A percentile compares a stretch with the other conserved stretches of the same genome.
Evolutionary conservation across 345 rosid genomes (phyloP).

Genomic region (Hypericum perforatum): DNA sequence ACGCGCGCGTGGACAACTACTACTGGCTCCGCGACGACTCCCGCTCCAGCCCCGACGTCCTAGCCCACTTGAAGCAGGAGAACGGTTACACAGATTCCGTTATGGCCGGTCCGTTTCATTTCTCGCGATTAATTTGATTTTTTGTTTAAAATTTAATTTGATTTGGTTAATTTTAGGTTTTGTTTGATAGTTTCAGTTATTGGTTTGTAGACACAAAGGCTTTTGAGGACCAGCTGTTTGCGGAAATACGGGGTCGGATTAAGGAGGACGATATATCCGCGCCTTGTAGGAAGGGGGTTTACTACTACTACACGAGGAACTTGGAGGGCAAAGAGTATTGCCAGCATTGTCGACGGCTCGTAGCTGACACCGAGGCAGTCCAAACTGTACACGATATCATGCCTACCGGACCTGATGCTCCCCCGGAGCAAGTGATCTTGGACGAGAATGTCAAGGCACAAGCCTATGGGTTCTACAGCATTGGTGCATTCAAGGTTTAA

Average conservation of each 20-base stretch:
- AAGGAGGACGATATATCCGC: conserved; percentile 83
- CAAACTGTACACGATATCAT: conserved; percentile 62
- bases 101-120: conserved; percentile 42
- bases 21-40: conserved; percentile 97
- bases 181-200: no score
- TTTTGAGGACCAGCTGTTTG: conserved; percentile 52
- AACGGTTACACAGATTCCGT: conserved; percentile 45
- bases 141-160: conserved; percentile 1
- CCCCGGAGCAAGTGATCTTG: conserved; percentile 68
- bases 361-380: conserved; percentile 30
- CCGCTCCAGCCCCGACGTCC: conserved; percentile 49
- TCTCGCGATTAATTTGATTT: background rate
- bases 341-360: conserved; percentile 54
- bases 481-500: conserved; percentile 56
- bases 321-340: conserved; percentile 84
- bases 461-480: conserved; percentile 41
- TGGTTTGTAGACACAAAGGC: conserved; percentile 47
- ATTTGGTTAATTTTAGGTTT: no score
- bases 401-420: conserved; percentile 63
- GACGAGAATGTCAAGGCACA: conserved; percentile 80
- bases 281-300: conserved; percentile 59
- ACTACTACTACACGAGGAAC: conserved; percentile 57
- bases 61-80: conserved; percentile 59
- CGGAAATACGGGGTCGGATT: conserved; percentile 65
- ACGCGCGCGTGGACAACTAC: no score